phyloP scores from a whole-genome alignment of 2,329 filamentous ascomycete genomes.

The Colletotrichum cuscutae region DNA sequence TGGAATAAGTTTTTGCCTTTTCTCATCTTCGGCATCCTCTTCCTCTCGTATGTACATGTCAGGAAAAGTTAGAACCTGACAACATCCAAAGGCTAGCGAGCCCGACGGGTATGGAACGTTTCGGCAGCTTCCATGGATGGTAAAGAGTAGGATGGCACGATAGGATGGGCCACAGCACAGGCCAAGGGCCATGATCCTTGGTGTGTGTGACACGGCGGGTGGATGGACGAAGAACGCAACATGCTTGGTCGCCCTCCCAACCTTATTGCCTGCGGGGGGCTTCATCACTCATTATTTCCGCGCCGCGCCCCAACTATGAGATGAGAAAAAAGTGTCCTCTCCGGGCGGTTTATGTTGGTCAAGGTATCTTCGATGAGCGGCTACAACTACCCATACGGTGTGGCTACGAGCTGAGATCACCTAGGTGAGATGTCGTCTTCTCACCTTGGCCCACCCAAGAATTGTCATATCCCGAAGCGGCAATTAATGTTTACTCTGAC shows the following conservation, averaged over 20 bases:
- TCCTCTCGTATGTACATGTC: not conserved
- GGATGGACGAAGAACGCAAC: not conserved
- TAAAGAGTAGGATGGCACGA: not conserved
- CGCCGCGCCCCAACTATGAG: not conserved
- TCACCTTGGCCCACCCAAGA: not conserved
- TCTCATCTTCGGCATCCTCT: not conserved
- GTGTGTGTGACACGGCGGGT: not conserved
- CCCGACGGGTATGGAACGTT: slow-evolving; percentile 1
- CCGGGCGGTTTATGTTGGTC: not conserved
- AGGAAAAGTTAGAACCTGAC: not conserved
- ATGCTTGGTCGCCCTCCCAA: not conserved
- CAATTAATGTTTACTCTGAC: not conserved
- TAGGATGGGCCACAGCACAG: not conserved
- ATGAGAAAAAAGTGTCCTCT: not conserved
- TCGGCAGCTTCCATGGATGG: slow-evolving; percentile 12
- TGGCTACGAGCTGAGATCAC: not conserved
- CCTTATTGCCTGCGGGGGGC: not conserved
- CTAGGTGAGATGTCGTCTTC: not conserved
- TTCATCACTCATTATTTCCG: not conserved
- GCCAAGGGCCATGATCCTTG: not conserved
- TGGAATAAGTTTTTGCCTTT: not conserved
- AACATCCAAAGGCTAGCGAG: not conserved
- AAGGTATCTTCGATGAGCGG: not conserved
- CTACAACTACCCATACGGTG: not conserved
- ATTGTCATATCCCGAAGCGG: not conserved